Conservation (phyloP, 2,329 filamentous ascomycete species). For the Dactylellina cionopaga region DNA sequence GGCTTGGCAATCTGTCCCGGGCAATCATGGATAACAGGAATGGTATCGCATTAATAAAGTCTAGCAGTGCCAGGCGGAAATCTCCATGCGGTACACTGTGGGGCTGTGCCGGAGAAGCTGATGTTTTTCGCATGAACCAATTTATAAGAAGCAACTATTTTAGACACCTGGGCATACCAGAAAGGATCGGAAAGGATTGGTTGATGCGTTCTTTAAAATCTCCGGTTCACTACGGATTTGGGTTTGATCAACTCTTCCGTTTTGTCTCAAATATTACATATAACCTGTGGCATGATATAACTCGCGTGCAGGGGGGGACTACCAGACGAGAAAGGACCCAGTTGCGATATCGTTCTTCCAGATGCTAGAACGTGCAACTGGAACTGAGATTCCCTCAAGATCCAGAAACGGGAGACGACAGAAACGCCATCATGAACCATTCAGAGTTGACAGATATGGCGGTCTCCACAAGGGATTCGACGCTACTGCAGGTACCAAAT, state of each 20-base stretch:
- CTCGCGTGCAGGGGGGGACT: no score
- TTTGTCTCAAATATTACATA: neutral
- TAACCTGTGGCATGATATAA: neutral
- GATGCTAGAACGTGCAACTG: no score
- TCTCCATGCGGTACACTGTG: slow-evolving; percentile 4
- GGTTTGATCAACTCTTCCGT: neutral
- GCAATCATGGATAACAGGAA: slow-evolving; percentile 12
- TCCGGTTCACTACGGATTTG: slow-evolving; percentile 15
- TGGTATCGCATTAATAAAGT: slow-evolving; percentile 29
- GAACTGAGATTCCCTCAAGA: no score
- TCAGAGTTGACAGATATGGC: neutral
- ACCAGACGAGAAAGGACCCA: no score
- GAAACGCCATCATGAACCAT: neutral
- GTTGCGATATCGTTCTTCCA: no score
- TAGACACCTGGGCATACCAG: neutral
- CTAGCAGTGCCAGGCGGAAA: neutral
- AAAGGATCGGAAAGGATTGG: neutral
- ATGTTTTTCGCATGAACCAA: slow-evolving; percentile 12
- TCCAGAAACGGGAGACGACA: no score
- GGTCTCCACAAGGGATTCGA: slow-evolving; percentile 13
- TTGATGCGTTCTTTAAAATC: slow-evolving; percentile 1
- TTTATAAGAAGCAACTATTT: slow-evolving; percentile 20
- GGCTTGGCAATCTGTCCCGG: slow-evolving; percentile 3
- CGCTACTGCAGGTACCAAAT: slow-evolving; percentile 50
- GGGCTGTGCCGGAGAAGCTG: slow-evolving; percentile 15